Base-by-base conservation (phyloP, 1,284 basidiomycete genomes). In the Pyrrhoderma lamaoense region DNA sequence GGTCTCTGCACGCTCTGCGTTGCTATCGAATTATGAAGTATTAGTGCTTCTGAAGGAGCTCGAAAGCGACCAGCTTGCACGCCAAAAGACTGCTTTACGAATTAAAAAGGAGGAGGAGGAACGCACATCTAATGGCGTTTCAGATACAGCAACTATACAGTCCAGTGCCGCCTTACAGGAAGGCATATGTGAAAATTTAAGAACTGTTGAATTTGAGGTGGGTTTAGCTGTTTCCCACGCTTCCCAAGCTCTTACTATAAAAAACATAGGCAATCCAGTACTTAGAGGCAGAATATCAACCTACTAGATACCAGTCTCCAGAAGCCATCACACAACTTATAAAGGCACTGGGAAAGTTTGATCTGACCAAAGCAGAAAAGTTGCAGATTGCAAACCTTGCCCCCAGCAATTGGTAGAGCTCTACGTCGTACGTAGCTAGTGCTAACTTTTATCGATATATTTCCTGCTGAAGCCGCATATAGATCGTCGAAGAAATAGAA, bases 401-500 rank as follows among this genome's bases (percentile, higher is more conserved):
- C 0, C 94, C 93, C 81, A 76, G 3, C 77, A 82, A 45, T 71
- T 84, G 0, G 90, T 96, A 25, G 92, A 93, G 63, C 79, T 97
- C 19, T 94, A 96, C 60, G 85, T 92, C 44, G 92, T 94, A 59
- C 53, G 89, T 79, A 14, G 31, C 31, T 3, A 14, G 44, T 34
- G 31, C 42, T 42, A 31, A 34, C 23, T 34, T 8, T 23, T 14
- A 44, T 43, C 42, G 25, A 22, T 47, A 56, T 49, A 55, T 22
- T 19, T 8, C 27, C 7, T 31, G 25, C 25, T 42, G 42, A n/a
- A 37, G n/a, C 19, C 42, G 2, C 16, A 34, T 3, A 2, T 59
- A 95, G 92, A 85, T 94, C 47, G 80, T 97, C 13, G 92, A 96
- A 67, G 92, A 95, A 64, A 70, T 92, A 1, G 89, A 93, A 65